Conservation (phyloP, 2,329 filamentous ascomycete species). For the Aspergillus sp. region DNA sequence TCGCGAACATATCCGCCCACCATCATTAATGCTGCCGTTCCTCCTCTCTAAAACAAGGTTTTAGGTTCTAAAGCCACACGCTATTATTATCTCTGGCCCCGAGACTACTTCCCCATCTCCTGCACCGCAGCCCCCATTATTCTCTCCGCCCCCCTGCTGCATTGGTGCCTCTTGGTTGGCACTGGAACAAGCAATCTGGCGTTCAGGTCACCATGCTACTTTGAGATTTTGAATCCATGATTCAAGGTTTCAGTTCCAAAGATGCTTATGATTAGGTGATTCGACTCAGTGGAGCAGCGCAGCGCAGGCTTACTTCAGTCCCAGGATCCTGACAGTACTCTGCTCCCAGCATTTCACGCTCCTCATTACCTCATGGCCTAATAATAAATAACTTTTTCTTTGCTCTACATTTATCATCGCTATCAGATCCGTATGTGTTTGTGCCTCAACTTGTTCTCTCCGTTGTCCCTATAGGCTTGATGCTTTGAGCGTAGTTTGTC, state of each 20-base stretch:
- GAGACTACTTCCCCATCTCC: neutral
- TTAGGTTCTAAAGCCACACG: neutral
- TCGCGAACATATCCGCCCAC: neutral
- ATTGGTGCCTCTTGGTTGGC: neutral
- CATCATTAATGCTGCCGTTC: neutral
- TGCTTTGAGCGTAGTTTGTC: too few species aligned
- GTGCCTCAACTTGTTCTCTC: neutral
- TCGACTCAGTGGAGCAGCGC: slow-evolving; percentile 1
- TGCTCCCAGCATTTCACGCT: neutral
- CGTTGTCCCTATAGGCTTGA: neutral
- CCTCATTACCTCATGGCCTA: neutral
- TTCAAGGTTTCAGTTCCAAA: neutral
- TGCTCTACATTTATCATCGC: neutral
- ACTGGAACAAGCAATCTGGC: neutral
- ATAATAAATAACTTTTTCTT: neutral
- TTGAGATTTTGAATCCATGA: neutral
- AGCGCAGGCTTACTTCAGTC: slow-evolving; percentile 1
- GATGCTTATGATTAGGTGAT: slow-evolving; percentile 1
- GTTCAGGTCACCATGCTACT: neutral
- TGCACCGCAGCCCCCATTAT: neutral
- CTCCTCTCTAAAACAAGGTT: neutral
- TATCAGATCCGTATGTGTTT: neutral
- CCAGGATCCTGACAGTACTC: neutral
- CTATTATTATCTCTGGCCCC: neutral
- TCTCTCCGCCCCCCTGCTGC: neutral